Base-by-base conservation (phyloP, 257 asterid species). In the Solanum acaule region DNA sequence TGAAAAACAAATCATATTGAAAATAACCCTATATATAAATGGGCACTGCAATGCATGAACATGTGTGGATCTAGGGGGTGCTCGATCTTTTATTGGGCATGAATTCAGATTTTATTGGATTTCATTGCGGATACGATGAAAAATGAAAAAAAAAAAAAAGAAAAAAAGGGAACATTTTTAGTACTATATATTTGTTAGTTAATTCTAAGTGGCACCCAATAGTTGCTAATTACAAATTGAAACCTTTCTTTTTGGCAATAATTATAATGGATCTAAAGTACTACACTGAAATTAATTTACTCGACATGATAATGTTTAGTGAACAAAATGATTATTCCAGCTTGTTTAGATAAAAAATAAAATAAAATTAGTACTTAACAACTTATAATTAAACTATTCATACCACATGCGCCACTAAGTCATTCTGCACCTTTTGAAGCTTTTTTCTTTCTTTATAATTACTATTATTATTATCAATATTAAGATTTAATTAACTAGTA, bases 281-380 rank as follows among this genome's bases (percentile, higher is more conserved):
- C 16, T 25, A 46, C 63, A 73, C 61, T 78, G 65, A 42, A 78
- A 78, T 27, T 78, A 2, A 40, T 56, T 40, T 27, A 65, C 10
- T 5, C 22, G 44, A 40, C 22, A 42, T 68, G 25, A 42, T 27
- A 25, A 88, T 42, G 71, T 15, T 42, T 42, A 67, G 75, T 82
- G 73, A 67, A 88, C 72, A 86, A 68, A 42, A 88, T 88, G 89
- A 83, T 88, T 82, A 88, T 42, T 68, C 61, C 72, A 14, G 71
- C 81, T 38, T 82, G 70, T 46, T 82, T 82, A 46, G 4, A 22
- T 37, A 11, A 37, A 49, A 31, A 31, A 31, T 31, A 31, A 31
- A 31, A 31, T 1, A 31, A 31, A 1, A 8, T n/a, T n/a, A n/a
- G n/a, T 59, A 59, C 27, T n/a, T n/a, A 65, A 59, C 13, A 22